phyloP scores from a whole-genome alignment of 805 yeast species.

The Priceomyces melissophilus region DNA sequence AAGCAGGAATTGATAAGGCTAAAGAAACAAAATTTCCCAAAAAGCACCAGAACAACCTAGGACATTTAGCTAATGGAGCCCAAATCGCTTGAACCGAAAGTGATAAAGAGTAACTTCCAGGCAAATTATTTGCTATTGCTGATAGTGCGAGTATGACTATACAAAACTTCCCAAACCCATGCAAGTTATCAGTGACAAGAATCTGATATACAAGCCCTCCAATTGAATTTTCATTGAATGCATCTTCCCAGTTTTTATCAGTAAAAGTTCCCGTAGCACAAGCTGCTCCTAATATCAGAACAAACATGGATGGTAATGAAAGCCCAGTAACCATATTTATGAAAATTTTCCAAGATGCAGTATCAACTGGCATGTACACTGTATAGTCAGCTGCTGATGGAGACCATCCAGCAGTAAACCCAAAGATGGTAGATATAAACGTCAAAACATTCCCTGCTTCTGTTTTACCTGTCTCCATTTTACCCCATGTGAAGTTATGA shows the following conservation, averaged over 20 bases:
- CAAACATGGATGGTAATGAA: constrained; percentile 63
- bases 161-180: constrained; percentile 31
- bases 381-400: constrained; percentile 33
- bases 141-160: constrained; percentile 29
- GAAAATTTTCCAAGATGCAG: constrained; percentile 25
- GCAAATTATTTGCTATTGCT: constrained; percentile 30
- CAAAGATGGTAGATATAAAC: constrained; percentile 26
- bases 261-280: constrained; percentile 25
- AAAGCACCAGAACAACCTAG: constrained; percentile 34
- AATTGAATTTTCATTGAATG: constrained; percentile 51
- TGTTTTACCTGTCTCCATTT: constrained; percentile 23
- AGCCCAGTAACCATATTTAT: constrained; percentile 42
- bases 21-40: constrained; percentile 29
- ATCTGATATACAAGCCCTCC: constrained; percentile 32
- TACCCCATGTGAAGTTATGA: constrained; percentile 21
- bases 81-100: constrained; percentile 29
- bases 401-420: constrained; percentile 32
- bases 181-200: constrained; percentile 24
- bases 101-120: constrained; percentile 31
- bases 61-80: constrained; percentile 27
- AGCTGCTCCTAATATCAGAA: constrained; percentile 54
- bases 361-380: constrained; percentile 27
- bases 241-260: constrained; percentile 41
- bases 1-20: constrained; percentile 33
- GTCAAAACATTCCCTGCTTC: constrained; percentile 29